Base-by-base conservation (phyloP, 1,284 basidiomycete genomes). In the Malassezia dermatis region DNA sequence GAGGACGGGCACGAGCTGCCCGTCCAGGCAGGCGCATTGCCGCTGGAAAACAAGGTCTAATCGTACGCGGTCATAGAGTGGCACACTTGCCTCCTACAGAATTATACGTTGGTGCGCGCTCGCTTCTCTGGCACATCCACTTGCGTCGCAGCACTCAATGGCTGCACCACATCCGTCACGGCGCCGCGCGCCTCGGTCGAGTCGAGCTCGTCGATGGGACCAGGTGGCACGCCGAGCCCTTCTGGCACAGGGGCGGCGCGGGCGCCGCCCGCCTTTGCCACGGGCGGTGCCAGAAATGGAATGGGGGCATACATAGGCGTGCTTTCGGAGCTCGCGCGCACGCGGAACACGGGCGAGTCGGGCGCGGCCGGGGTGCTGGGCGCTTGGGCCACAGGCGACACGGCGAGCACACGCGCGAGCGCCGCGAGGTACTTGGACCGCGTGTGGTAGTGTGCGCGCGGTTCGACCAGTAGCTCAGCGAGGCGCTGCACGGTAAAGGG, bases 401-500 rank as follows among this genome's bases (percentile, higher is more conserved):
- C 59, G 3, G 41, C 6, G 3, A 63, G 31, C n/a, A 61, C 45
- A 19, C 61, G 47, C 28, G 41, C 23, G 1, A 63, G 50, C 17
- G 59, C 60, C 11, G 39, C 45, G 5, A 61, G 40, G 47, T 59
- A 63, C 48, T 63, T 63, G 19, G 53, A 35, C 28, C 48, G 49
- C 3, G 56, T 53, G 15, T 41, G 43, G 39, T 54, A 56, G 41
- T 59, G 48, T 27, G 27, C 26, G 28, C 21, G 41, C 5, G 59
- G 61, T n/a, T 47, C 27, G 11, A 59, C 15, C 11, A 61, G 42
- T 0, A 63, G 48, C 50, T 63, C 61, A 6, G 59, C 51, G 17
- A 63, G 44, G 1, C 61, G 51, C 49, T 63, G 61, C 15, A 61
- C 34, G 5, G 61, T 61, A 35, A 55, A 51, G 11, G 61, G 61